Evolutionary conservation across 2,329 filamentous ascomycete genomes (phyloP), one percentile per base, ranked within the genome.

Genomic region (Penicillium sp.): DNA sequence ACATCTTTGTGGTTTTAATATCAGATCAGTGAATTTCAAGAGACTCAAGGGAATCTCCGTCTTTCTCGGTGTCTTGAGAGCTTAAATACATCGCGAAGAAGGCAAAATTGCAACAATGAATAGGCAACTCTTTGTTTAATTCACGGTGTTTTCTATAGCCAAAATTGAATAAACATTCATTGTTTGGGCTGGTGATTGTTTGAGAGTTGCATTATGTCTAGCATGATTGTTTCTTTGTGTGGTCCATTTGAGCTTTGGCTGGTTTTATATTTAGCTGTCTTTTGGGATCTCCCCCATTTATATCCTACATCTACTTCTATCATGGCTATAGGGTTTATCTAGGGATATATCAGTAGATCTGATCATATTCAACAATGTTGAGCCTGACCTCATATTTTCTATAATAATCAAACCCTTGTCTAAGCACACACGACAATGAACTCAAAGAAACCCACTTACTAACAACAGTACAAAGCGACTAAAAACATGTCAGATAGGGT

Each of bases 1-100:
- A 8, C 49, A 57, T 53, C 1, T 27, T 51, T 3, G 8, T 35
- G 19, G 4, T 12, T 23, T 35, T 2, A 12, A 17, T 48, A 48
- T 48, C 15, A 33, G 21, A n/a, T 36, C 7, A 45, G 31, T 29
- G 5, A 15, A 1, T 19, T 21, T 39, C 9, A 49, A 33, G 10
- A 27, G 7, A n/a, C n/a, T 49, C n/a, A 31, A 39, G 25, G 52
- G 13, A 12, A 19, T 33, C 27, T 41, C 52, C 43, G 17, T 31
- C 35, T 41, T 42, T 49, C 35, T 55, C 52, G 44, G 27, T 49
- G 44, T 19, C 35, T 49, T 55, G 52, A 12, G 27, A 17, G 27
- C 8, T 49, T 54, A 39, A 55, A 49, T 55, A 55, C 41, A 54
- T 31, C 10, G n/a, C 3, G 23, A 12, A 23, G 13, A 21, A 13